Evolutionary conservation across 768 basidiomycete genomes (phyloP), one percentile per base, ranked within the genome.

Genomic region (Lepiota subincarnata): DNA sequence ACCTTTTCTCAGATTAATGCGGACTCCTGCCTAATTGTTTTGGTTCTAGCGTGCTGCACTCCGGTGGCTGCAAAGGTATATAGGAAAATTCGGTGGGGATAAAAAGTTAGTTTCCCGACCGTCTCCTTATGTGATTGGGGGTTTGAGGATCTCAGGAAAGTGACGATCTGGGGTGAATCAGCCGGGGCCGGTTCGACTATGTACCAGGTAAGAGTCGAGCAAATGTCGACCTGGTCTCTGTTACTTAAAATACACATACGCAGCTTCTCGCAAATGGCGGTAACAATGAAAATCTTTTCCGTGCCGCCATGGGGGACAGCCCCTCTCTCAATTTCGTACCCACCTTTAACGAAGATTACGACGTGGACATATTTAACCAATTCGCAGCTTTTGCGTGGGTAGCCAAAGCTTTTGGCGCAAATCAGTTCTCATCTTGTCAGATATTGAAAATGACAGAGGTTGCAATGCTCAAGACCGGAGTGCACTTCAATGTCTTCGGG

Each of bases 121-220:
- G 36, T 41, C 12, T 41, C 14, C 11, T 22, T 19, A 18, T 28
- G 6, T 35, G 16, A 39, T 51, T 45, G 40, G 48, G n/a, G n/a
- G n/a, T n/a, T n/a, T n/a, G n/a, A n/a, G n/a, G 6, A 35, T 46
- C 26, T 10, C 39, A 73, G 73, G 13, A 66, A 62, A 34, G 72
- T 75, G 24, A 73, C 73, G 16, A 73, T 75, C 11, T 75, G 71
- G 71, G 73, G 73, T 7, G 60, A 73, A 60, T 73, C 72, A 37
- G 72, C 73, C 14, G 73, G 73, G 11, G 73, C 73, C 50, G 73
- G 69, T 6, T 72, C 73, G 4, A 70, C 68, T 0, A 71, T 74
- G 68, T 74, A 69, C 50, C 73, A 75, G 43, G 73, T 67, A 58
- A 57, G 64, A 24, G 48, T 36, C 14, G 31, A 11, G 46, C 40